Evolutionary conservation across 2,329 filamentous ascomycete genomes (phyloP).

Genomic region (Diplodia mutila): DNA sequence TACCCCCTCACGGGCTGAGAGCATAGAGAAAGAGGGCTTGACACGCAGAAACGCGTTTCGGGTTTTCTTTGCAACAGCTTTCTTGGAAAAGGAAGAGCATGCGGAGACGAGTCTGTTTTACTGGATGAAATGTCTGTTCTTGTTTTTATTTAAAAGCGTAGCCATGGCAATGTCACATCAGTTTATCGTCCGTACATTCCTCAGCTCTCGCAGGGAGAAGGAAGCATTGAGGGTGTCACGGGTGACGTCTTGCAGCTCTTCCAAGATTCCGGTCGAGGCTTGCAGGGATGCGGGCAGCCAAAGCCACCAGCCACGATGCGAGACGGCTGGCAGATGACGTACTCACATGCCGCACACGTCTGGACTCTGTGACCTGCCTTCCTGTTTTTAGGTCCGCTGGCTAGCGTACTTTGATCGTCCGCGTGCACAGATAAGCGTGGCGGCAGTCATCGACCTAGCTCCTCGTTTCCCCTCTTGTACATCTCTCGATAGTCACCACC

Average conservation of each 20-base stretch:
- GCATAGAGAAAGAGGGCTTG: constrained; percentile 20
- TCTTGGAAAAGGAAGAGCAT: constrained; percentile 22
- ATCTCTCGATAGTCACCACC: not conserved
- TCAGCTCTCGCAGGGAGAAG: constrained; percentile 6
- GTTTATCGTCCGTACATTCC: constrained; percentile 9
- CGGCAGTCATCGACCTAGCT: constrained; percentile 10
- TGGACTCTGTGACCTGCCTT: constrained; percentile 12
- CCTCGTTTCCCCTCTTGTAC: constrained; percentile 1
- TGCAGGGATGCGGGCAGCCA: constrained; percentile 14
- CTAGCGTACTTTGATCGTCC: not conserved
- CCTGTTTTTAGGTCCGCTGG: not conserved
- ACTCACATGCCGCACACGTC: constrained; percentile 20
- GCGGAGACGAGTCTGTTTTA: constrained; percentile 21
- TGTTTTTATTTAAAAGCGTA: constrained; percentile 17
- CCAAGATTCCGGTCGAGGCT: constrained; percentile 15
- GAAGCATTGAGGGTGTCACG: not conserved
- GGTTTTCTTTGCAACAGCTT: constrained; percentile 13
- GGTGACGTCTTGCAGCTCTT: constrained; percentile 11
- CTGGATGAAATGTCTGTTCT: constrained; percentile 22
- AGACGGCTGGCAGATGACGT: constrained; percentile 23
- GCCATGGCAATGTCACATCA: constrained; percentile 20
- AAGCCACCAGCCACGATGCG: constrained; percentile 19
- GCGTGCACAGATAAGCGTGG: constrained; percentile 17
- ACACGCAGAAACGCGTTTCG: constrained; percentile 20
- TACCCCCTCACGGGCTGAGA: constrained; percentile 19